These are phyloP conservation scores for Amphibolis antarctica DNA, from an alignment of 106 monocot species.

Conservation along the genomic window DNA sequence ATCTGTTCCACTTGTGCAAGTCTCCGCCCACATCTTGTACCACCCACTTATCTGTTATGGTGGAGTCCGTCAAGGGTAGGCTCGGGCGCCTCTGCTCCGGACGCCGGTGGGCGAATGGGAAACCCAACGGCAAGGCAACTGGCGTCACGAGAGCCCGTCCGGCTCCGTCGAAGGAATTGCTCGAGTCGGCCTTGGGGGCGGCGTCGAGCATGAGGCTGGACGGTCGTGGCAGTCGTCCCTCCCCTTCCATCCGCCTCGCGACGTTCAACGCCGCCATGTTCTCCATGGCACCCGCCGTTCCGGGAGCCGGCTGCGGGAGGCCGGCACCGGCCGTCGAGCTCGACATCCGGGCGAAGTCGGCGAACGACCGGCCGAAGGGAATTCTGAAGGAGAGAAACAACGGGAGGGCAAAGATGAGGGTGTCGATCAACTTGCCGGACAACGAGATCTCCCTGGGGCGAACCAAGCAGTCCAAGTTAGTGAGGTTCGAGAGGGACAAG, in stretches of 20 bases:
- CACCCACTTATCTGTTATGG: not conserved
- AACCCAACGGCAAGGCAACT: not conserved
- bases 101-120: not conserved
- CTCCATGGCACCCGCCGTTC: slow-evolving; percentile 62
- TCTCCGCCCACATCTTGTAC: not conserved
- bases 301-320: not conserved
- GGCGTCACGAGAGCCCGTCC: not conserved
- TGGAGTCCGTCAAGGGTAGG: not conserved
- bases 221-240: no score
- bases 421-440: slow-evolving; percentile 83
- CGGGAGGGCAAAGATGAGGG: slow-evolving; percentile 42
- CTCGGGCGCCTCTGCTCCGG: not conserved
- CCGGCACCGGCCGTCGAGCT: not conserved
- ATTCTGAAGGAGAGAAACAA: slow-evolving; percentile 57
- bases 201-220: not conserved
- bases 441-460: slow-evolving; percentile 56
- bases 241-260: slow-evolving; percentile 22
- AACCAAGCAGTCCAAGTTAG: slow-evolving; percentile 17
- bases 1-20: not conserved
- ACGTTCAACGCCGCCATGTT: slow-evolving; percentile 93
- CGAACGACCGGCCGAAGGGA: slow-evolving; percentile 54
- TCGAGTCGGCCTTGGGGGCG: not conserved
- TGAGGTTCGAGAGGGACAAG: slow-evolving; percentile 5
- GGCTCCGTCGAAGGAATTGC: not conserved
- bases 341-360: slow-evolving; percentile 20